A percentile compares a stretch with the other conserved stretches of the same genome.
Evolutionary conservation across 352 stramenopile species (phyloP).

Genomic region (Phytophthora colocasiae): DNA sequence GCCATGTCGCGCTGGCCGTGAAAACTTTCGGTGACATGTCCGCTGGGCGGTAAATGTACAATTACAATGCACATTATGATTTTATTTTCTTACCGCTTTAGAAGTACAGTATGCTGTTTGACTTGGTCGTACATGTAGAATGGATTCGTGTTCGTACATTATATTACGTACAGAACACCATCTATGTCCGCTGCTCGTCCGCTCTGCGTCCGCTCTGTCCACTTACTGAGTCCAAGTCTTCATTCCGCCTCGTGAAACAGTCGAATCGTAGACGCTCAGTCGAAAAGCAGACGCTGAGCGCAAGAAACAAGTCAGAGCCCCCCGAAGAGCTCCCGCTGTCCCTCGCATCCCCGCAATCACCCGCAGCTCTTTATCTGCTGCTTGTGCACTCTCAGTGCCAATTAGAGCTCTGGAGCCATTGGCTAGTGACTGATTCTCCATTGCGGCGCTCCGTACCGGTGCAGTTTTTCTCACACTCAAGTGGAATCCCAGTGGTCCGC

Average conservation of each 20-base stretch:
- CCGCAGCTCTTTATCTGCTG: not conserved
- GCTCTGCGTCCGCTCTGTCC: conserved; percentile 16
- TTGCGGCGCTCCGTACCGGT: conserved; percentile 15
- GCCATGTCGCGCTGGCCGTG: conserved; percentile 1
- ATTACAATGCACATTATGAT: too few species aligned
- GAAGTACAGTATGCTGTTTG: too few species aligned
- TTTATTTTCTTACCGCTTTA: too few species aligned
- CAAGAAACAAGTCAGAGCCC: conserved; percentile 27
- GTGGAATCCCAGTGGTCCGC: conserved; percentile 20
- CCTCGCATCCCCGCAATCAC: conserved; percentile 18
- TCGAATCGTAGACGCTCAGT: conserved; percentile 29
- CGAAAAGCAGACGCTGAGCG: conserved; percentile 39
- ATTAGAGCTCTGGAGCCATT: conserved; percentile 32
- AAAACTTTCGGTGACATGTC: too few species aligned
- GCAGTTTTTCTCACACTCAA: conserved; percentile 16
- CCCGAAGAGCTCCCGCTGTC: conserved; percentile 15
- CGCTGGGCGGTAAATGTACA: too few species aligned
- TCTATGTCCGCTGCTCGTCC: conserved; percentile 15
- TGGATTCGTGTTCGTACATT: conserved; percentile 4
- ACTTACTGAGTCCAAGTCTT: conserved; percentile 23
- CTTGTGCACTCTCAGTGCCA: conserved; percentile 9
- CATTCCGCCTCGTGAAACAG: conserved; percentile 28
- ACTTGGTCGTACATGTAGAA: too few species aligned
- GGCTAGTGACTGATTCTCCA: conserved; percentile 12
- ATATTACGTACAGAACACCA: conserved; percentile 5